Evolutionary conservation across 257 asterid genomes (phyloP), one percentile per base, ranked within the genome.

Genomic region (Paulownia fortunei): DNA sequence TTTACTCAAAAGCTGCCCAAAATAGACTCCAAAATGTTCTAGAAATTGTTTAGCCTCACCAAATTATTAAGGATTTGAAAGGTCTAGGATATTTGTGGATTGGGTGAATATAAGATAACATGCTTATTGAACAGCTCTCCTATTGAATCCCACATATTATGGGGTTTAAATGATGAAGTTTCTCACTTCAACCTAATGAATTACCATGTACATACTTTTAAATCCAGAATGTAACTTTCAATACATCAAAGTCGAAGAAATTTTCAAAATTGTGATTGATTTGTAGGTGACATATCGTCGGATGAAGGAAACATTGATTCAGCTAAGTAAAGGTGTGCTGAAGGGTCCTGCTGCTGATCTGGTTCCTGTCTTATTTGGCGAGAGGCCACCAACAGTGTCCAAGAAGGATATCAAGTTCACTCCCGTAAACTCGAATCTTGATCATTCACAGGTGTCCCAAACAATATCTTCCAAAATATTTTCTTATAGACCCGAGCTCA

Each of bases 291-390:
- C 99, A 26, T 95, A 91, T 77, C 96, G 89, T 49, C 89, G 97
- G 81, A 87, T 95, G 98, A 91, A 93, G 86, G 97, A 95, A 79
- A 95, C 97, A 12, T 68, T 95, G 85, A 69, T 91, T 63, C 94
- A 90, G 68, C 80, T 95, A 73, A 95, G 99, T 85, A 95, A 91
- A 88, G 98, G 99, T 65, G 97, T 93, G 80, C 86, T 60, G 69
- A 87, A 74, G 71, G 99, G 99, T 74, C 98, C 99, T 86, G 97
- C 99, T 80, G 83, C 98, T 34, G 93, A 90, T 85, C 87, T 95
- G 78, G 96, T 95, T 72, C 97, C 97, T 74, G 96, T 95, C 76
- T 87, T 95, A 80, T 95, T 95, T 83, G 98, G 99, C 36, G 98
- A 93, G 88, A 89, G 87, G 83, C 74, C 69, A 65, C 98, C 97